Conservation (phyloP, 2,329 filamentous ascomycete species). For the Alternaria arborescens region DNA sequence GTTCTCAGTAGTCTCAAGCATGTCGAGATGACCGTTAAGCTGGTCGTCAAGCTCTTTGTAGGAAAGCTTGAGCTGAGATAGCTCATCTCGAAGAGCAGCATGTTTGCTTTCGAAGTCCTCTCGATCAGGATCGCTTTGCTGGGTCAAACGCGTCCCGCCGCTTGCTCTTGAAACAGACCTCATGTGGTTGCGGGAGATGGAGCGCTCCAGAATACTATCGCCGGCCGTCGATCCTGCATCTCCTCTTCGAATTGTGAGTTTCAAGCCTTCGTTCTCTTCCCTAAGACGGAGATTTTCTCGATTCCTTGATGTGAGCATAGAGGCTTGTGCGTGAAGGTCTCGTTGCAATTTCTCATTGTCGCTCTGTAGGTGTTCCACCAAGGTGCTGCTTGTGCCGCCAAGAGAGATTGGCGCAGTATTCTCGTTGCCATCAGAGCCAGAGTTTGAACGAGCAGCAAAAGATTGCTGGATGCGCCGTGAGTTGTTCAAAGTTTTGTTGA, state of each 20-base stretch:
- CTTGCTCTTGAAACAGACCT: conserved; percentile 79
- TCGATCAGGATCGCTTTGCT: conserved; percentile 72
- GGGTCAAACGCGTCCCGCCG: conserved; percentile 63
- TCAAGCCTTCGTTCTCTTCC: conserved; percentile 96
- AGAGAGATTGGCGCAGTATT: conserved; percentile 35
- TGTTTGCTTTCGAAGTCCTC: conserved; percentile 85
- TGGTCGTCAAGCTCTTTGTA: conserved; percentile 89
- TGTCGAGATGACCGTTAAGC: conserved; percentile 78
- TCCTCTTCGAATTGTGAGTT: conserved; percentile 81
- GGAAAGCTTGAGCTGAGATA: conserved; percentile 84
- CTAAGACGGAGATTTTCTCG: conserved; percentile 94
- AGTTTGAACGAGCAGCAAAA: conserved; percentile 49
- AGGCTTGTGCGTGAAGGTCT: conserved; percentile 94
- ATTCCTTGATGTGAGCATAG: conserved; percentile 95
- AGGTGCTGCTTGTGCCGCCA: conserved; percentile 66
- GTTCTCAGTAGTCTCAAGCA: conserved; percentile 72
- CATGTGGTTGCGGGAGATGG: conserved; percentile 81
- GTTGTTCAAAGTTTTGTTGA: conserved; percentile 50
- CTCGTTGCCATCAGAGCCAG: conserved; percentile 52
- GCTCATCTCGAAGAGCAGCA: conserved; percentile 82
- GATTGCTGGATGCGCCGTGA: conserved; percentile 52
- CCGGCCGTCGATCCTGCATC: conserved; percentile 70
- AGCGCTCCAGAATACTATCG: conserved; percentile 94
- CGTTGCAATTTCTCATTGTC: conserved; percentile 92
- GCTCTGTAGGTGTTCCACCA: conserved; percentile 87